Conservation (phyloP, 805 yeast genomes). For the Starmera dryadoides region DNA sequence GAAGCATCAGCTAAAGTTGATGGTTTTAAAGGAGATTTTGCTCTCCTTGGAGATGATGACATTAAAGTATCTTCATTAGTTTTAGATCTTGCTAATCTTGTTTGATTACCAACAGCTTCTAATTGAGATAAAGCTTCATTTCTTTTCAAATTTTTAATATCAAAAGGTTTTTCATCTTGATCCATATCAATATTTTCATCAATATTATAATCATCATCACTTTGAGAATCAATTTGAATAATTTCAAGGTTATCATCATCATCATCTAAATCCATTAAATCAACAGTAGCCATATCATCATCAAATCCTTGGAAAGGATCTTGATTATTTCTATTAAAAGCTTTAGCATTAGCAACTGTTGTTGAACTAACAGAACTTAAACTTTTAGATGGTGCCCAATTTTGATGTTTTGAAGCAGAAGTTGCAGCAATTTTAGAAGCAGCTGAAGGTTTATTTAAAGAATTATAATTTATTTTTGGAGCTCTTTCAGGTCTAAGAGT, state of each 20-base stretch:
- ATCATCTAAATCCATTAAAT: constrained; percentile 1
- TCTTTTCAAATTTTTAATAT: constrained; percentile 11
- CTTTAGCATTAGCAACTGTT: neutral
- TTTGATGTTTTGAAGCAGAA: constrained; percentile 3
- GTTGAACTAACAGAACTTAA: constrained; percentile 1
- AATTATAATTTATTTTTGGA: constrained; percentile 9
- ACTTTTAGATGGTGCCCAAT: constrained; percentile 19
- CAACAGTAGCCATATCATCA: neutral
- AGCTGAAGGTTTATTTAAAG: constrained; percentile 10
- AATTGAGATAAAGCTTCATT: constrained; percentile 18
- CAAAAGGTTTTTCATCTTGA: constrained; percentile 3
- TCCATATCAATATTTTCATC: neutral
- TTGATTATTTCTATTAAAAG: neutral
- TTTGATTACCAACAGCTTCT: constrained; percentile 17
- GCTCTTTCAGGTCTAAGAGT: constrained; percentile 25
- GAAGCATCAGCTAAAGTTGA: neutral
- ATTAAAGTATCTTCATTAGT: neutral
- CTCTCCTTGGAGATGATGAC: neutral
- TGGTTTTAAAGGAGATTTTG: neutral
- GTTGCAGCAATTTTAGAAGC: constrained; percentile 22
- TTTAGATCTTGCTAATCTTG: constrained; percentile 12
- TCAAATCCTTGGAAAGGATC: constrained; percentile 8
- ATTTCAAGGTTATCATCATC: constrained; percentile 14
- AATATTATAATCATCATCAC: neutral
- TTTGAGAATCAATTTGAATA: neutral